phyloP scores from a whole-genome alignment of 352 stramenopile species.

The Pythium grandisporangium region DNA sequence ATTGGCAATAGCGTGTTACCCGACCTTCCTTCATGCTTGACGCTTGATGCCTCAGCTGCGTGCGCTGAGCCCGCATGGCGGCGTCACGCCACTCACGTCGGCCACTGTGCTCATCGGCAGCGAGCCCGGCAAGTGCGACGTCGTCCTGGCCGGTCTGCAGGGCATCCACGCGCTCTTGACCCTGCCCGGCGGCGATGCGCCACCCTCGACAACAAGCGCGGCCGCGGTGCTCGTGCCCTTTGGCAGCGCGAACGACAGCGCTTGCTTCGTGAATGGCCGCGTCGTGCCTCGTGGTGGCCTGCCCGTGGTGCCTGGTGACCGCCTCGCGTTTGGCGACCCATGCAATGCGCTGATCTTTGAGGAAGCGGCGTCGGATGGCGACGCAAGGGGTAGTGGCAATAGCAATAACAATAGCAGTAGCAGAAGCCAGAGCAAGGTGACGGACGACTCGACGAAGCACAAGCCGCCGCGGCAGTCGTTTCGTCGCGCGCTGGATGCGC shows the following conservation, averaged over 20 bases:
- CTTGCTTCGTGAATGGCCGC: constrained; percentile 44
- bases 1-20: too few relatives aligned
- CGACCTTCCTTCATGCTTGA: too few relatives aligned
- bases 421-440: too few relatives aligned
- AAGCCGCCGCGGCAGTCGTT: constrained; percentile 21
- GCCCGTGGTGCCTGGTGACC: constrained; percentile 49
- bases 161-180: constrained; percentile 54
- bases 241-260: constrained; percentile 13
- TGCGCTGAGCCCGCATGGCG: too few relatives aligned
- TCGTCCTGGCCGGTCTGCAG: constrained; percentile 39
- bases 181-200: constrained; percentile 21
- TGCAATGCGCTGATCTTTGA: constrained; percentile 45
- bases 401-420: too few relatives aligned
- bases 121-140: constrained; percentile 32
- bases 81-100: too few relatives aligned
- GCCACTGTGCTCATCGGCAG: constrained; percentile 56
- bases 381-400: neutral
- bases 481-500: constrained; percentile 29
- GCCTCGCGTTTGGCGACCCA: constrained; percentile 34
- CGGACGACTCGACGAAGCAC: too few relatives aligned
- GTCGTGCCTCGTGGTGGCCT: constrained; percentile 26
- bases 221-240: constrained; percentile 68
- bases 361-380: constrained; percentile 9
- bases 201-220: too few relatives aligned
- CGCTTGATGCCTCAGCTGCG: too few relatives aligned